Evolutionary conservation across 164 flowering plant genomes (phyloP), one percentile per base, ranked within the genome.

Genomic region (Nymphaea colorata): DNA sequence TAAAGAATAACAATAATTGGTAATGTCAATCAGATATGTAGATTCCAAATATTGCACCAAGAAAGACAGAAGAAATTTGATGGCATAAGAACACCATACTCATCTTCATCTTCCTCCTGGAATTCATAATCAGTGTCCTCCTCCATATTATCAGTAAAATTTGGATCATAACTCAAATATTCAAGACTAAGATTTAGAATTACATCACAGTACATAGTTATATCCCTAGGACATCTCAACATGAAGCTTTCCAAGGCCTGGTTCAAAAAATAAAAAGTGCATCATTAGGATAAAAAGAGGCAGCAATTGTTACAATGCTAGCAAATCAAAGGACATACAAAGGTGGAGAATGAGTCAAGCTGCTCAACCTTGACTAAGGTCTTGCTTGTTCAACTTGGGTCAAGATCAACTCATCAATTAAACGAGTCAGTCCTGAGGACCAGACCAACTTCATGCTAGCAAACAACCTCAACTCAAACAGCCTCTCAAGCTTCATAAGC

Each of bases 101-200:
- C 98, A 76, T 95, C 98, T 68, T 95, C 99, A 69, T 92, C 97
- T 66, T 90, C 99, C 57, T 85, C 97, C 43, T 72, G 81, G 64
- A 61, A 41, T 74, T 90, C 98, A 75, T 87, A 85, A 82, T 92
- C 97, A 25, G 89, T 89, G 81, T 95, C 99, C 78, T 95, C 99
- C 70, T 95, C 99, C 99, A 92, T 95, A 79, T 83, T 85, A 79
- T 95, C 98, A 57, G 98, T 92, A 74, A 90, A 95, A 75, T 95
- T 95, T 60, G 99, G 99, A 67, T 95, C 99, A 76, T 91, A 89
- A 70, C 99, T 92, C 63, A 95, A 74, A 78, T 76, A 95, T 63
- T 92, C 98, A 74, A 95, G 70, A 17, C 89, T 79, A 68, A 95
- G 93, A 77, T 84, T 79, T 71, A 92, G 83, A 72, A 92, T 92